phyloP scores from a whole-genome alignment of 78 protist species.

The Dictyostelium firmibasis region DNA sequence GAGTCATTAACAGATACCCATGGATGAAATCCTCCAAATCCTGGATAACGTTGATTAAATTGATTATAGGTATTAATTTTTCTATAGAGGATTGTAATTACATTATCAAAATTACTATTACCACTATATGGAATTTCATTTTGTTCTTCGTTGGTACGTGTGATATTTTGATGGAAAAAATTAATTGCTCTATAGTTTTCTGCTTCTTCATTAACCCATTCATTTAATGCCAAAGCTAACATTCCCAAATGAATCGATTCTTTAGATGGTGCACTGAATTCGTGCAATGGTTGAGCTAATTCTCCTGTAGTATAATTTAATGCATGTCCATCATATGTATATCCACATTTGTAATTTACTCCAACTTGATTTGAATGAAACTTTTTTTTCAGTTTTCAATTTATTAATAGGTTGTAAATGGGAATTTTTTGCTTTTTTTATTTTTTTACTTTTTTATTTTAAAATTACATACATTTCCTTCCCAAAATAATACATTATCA shows the following conservation, averaged over 20 bases:
- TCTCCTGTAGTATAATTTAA: slow-evolving; percentile 59
- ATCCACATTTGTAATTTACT: slow-evolving; percentile 29
- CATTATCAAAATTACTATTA: slow-evolving; percentile 33
- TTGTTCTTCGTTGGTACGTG: background rate
- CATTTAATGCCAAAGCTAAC: slow-evolving; percentile 16
- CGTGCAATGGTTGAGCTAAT: slow-evolving; percentile 6
- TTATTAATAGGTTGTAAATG: no score
- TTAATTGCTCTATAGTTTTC: background rate
- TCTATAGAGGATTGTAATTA: slow-evolving; percentile 19
- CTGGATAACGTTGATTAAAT: slow-evolving; percentile 51
- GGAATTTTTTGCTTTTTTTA: background rate
- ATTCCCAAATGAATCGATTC: slow-evolving; percentile 71
- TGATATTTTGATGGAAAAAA: slow-evolving; percentile 46
- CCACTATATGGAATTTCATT: background rate
- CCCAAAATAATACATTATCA: slow-evolving; percentile 53
- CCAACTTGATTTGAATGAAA: slow-evolving; percentile 25
- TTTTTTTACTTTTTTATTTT: background rate
- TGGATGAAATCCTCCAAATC: slow-evolving; percentile 81
- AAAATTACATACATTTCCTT: slow-evolving; percentile 40
- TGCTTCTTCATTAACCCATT: background rate
- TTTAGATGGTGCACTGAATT: slow-evolving; percentile 81
- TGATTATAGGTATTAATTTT: slow-evolving; percentile 65
- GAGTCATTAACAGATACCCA: slow-evolving; percentile 54
- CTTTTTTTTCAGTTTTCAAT: background rate
- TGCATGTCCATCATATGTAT: slow-evolving; percentile 73